Percentiles rank a stretch among this genome's conserved stretches.
Conservation (phyloP, 208 protist species). For the Leishmania mexicana region DNA sequence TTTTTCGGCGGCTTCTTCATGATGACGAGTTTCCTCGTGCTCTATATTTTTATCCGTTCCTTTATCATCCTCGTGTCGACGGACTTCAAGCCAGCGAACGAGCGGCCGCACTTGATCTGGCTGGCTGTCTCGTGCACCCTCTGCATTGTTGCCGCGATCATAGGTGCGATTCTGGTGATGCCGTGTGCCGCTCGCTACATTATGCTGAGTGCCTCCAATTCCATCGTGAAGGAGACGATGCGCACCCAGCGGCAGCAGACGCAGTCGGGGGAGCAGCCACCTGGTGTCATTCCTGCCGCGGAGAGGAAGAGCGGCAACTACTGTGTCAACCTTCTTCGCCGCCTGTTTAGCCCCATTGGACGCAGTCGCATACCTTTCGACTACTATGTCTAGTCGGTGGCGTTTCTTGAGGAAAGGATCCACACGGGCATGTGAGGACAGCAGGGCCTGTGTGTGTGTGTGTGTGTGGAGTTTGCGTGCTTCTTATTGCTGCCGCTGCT, state of each 20-base stretch:
- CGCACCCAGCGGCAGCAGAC: constrained; percentile 9
- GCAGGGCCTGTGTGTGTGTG: background rate
- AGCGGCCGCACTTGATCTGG: constrained; percentile 26
- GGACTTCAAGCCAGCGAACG: constrained; percentile 12
- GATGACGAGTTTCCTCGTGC: constrained; percentile 35
- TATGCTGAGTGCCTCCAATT: constrained; percentile 44
- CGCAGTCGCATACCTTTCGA: constrained; percentile 40
- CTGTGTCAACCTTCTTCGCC: constrained; percentile 36
- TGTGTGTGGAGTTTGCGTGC: background rate
- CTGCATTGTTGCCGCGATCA: constrained; percentile 22
- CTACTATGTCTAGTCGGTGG: constrained; percentile 23
- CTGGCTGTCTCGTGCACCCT: constrained; percentile 28
- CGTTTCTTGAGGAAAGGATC: background rate
- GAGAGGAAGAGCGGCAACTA: constrained; percentile 34
- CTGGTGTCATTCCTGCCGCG: constrained; percentile 10
- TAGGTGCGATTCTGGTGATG: constrained; percentile 30
- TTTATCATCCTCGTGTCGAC: constrained; percentile 33
- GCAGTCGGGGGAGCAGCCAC: constrained; percentile 5
- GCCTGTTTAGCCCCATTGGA: constrained; percentile 56
- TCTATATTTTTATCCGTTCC: constrained; percentile 54
- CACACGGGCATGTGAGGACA: background rate
- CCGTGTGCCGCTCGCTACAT: constrained; percentile 51
- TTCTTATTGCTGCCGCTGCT: background rate
- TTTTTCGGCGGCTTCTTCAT: constrained; percentile 86
- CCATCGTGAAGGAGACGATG: constrained; percentile 53